Evolutionary conservation across 2,329 filamentous ascomycete species (phyloP).

Genomic region (Aspergillus pseudoviridinutans): DNA sequence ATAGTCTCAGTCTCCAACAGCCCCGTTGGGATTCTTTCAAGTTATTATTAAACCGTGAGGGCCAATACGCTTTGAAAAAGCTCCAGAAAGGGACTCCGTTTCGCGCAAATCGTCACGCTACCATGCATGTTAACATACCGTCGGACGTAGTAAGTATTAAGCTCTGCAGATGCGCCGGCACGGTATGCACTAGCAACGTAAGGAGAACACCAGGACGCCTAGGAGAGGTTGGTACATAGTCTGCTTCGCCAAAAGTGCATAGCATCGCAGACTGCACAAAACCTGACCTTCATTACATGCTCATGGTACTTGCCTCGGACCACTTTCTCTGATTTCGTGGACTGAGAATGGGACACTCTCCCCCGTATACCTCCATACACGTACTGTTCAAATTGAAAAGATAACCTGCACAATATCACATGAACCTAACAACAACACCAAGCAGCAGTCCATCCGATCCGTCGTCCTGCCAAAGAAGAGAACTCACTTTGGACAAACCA

Average conservation of each 20-base stretch:
- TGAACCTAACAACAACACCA: not conserved
- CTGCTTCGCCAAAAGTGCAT: too few species aligned
- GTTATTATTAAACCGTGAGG: not conserved
- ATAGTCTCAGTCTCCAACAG: not conserved
- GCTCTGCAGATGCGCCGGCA: slow-evolving; percentile 6
- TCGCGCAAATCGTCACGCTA: not conserved
- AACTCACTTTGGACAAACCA: not conserved
- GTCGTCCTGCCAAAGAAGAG: not conserved
- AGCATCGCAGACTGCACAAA: too few species aligned
- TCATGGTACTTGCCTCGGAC: not conserved
- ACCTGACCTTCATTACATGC: too few species aligned
- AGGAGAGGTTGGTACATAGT: not conserved
- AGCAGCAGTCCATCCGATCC: not conserved
- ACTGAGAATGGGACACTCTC: not conserved
- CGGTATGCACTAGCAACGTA: slow-evolving; percentile 16
- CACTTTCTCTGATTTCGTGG: not conserved
- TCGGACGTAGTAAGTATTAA: slow-evolving; percentile 11
- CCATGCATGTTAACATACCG: slow-evolving; percentile 12
- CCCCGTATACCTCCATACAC: not conserved
- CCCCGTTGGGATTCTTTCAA: not conserved
- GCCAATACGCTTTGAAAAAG: not conserved
- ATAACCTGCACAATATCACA: not conserved
- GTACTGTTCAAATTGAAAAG: not conserved
- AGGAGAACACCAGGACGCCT: slow-evolving; percentile 4
- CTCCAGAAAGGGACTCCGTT: slow-evolving; percentile 1